A percentile compares a stretch with the other conserved stretches of the same genome.
These are phyloP conservation scores for Aspergillus cristatus DNA, from an alignment of 495 filamentous ascomycete genomes.

Conservation along the genomic window DNA sequence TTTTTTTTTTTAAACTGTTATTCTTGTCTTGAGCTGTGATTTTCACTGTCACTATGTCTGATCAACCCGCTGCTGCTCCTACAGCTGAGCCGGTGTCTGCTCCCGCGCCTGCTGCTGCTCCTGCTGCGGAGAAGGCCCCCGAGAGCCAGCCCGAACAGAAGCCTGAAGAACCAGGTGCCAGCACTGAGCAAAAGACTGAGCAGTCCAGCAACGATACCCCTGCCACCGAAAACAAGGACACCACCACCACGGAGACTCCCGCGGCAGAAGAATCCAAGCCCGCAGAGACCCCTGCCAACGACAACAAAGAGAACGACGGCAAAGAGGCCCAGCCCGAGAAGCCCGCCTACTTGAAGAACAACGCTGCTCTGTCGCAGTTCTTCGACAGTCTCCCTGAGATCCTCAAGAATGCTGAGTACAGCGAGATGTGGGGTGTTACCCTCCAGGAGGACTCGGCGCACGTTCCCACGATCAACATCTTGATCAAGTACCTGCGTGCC, in stretches of 20 bases:
- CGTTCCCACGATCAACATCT: constrained; percentile 66
- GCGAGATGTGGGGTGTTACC: constrained; percentile 71
- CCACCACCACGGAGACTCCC: constrained; percentile 8
- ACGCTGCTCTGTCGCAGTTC: constrained; percentile 26
- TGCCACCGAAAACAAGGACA: constrained; percentile 6
- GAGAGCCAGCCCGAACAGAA: constrained; percentile 16
- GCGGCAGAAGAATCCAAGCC: constrained; percentile 10
- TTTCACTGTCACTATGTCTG: constrained; percentile 16
- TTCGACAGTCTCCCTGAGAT: constrained; percentile 35
- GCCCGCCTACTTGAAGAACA: constrained; percentile 30
- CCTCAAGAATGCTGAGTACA: constrained; percentile 41
- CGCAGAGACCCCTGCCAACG: constrained; percentile 12
- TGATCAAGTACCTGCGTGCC: constrained; percentile 87
- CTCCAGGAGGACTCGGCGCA: constrained; percentile 42
- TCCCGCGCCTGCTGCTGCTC: constrained; percentile 1
- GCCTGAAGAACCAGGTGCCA: too few species aligned
- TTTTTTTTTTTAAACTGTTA: neutral
- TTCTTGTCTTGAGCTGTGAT: neutral
- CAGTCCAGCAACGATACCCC: neutral
- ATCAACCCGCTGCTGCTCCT: constrained; percentile 6
- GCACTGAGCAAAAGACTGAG: constrained; percentile 9
- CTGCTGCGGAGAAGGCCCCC: constrained; percentile 3
- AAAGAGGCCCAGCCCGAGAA: constrained; percentile 15
- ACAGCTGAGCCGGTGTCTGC: constrained; percentile 1
- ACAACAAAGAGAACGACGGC: constrained; percentile 10